phyloP scores from a whole-genome alignment of 768 basidiomycete species.

The Daedaleopsis sinensis region DNA sequence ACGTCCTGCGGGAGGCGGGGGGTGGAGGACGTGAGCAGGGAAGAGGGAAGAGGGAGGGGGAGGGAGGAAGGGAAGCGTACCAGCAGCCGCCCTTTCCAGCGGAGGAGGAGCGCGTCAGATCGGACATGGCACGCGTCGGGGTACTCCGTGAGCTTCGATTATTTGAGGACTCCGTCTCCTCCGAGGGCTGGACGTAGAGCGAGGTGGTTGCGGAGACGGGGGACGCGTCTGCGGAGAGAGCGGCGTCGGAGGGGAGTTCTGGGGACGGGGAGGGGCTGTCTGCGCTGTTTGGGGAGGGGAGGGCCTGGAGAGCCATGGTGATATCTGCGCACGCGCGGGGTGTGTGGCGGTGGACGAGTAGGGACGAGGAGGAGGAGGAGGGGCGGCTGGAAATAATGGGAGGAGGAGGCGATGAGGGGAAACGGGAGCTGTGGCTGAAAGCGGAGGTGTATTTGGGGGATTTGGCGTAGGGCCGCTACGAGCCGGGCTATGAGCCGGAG shows the following conservation, averaged over 20 bases:
- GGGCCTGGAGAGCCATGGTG: slow-evolving; percentile 21
- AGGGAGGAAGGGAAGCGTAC: slow-evolving; percentile 45
- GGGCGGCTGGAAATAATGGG: slow-evolving; percentile 8
- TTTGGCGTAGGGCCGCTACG: background rate
- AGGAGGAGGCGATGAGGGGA: slow-evolving; percentile 22
- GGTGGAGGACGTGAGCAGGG: background rate
- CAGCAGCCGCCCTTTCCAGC: slow-evolving; percentile 80
- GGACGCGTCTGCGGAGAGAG: slow-evolving; percentile 22
- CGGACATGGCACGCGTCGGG: slow-evolving; percentile 47
- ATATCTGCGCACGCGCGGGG: slow-evolving; percentile 1
- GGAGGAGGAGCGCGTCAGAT: slow-evolving; percentile 39
- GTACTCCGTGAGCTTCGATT: slow-evolving; percentile 41
- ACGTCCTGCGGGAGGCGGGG: slow-evolving; percentile 58
- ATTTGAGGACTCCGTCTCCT: slow-evolving; percentile 23
- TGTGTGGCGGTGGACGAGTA: background rate
- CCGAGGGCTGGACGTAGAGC: slow-evolving; percentile 18
- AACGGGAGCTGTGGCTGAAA: slow-evolving; percentile 25
- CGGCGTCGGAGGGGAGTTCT: slow-evolving; percentile 20
- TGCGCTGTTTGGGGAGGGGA: slow-evolving; percentile 21
- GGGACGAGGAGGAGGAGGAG: background rate
- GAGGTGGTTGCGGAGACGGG: slow-evolving; percentile 22
- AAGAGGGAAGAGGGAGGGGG: slow-evolving; percentile 3
- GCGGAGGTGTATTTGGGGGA: slow-evolving; percentile 22
- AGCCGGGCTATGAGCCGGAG: slow-evolving; percentile 10
- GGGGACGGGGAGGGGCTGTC: slow-evolving; percentile 26